A percentile compares a stretch with the other conserved stretches of the same genome.
Evolutionary conservation across 768 basidiomycete genomes (phyloP).

Genomic region (Cystobasidium onofrii): DNA sequence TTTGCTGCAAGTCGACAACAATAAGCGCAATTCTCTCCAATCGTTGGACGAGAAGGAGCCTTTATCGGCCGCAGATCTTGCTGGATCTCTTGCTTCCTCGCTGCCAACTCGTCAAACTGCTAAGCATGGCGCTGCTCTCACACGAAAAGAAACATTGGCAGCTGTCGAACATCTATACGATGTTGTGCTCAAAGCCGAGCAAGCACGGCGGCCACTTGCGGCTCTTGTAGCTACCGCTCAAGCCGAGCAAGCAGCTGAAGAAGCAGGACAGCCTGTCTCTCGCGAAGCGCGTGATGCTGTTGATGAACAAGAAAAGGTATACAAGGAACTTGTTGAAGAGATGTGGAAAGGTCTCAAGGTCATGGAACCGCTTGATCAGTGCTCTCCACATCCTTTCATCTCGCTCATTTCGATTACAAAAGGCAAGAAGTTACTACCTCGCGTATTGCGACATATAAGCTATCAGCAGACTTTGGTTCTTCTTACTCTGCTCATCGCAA

Average conservation of each 20-base stretch:
- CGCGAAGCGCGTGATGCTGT: background rate
- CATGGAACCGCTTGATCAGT: constrained; percentile 86
- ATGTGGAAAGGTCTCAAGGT: constrained; percentile 76
- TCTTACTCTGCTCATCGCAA: constrained; percentile 82
- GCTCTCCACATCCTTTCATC: constrained; percentile 92
- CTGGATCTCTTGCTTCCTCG: constrained; percentile 38
- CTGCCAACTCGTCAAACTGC: constrained; percentile 44
- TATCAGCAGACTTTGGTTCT: constrained; percentile 73
- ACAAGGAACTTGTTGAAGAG: constrained; percentile 52
- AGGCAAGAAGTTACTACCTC: constrained; percentile 83
- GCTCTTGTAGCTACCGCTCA: constrained; percentile 42
- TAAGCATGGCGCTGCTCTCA: constrained; percentile 70
- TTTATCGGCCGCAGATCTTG: constrained; percentile 35
- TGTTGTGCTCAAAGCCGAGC: constrained; percentile 71
- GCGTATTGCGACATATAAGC: constrained; percentile 73
- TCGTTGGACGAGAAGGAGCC: constrained; percentile 52
- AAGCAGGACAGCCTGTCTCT: constrained; percentile 41
- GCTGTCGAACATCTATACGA: constrained; percentile 81
- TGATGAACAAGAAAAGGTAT: constrained; percentile 26
- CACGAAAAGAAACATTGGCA: constrained; percentile 65
- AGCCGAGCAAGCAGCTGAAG: constrained; percentile 49
- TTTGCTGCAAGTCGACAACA: constrained; percentile 69
- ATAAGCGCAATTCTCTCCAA: constrained; percentile 37
- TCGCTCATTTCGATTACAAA: constrained; percentile 78
- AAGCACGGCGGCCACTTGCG: constrained; percentile 70